Conservation (phyloP, 495 filamentous ascomycete species). For the Aspergillus indologenus region DNA sequence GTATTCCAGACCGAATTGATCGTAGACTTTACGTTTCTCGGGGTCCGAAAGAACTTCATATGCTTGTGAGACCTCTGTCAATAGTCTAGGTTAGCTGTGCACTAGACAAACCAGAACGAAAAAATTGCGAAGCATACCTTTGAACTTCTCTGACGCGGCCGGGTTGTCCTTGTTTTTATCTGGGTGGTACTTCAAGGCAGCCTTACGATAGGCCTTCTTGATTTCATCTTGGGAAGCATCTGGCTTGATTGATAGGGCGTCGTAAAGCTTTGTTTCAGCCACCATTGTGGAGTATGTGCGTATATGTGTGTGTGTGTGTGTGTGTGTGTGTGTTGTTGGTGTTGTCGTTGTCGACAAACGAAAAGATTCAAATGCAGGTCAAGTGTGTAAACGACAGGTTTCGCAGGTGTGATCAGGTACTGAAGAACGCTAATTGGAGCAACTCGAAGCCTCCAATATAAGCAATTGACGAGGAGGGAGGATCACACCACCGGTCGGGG, state of each 20-base stretch:
- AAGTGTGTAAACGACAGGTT: background rate
- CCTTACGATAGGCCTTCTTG: conserved; percentile 95
- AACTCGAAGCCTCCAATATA: conserved; percentile 9
- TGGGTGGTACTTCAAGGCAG: conserved; percentile 88
- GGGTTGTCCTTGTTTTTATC: conserved; percentile 97
- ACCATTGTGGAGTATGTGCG: conserved; percentile 57
- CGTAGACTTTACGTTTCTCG: conserved; percentile 94
- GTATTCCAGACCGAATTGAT: conserved; percentile 92
- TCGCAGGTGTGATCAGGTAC: background rate
- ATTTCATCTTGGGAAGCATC: conserved; percentile 87
- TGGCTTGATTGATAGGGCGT: conserved; percentile 70
- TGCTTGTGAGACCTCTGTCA: conserved; percentile 79
- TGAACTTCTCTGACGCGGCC: conserved; percentile 81
- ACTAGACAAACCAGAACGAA: background rate
- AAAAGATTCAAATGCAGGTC: background rate
- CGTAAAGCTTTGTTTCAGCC: conserved; percentile 83
- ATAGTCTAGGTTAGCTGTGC: conserved; percentile 16
- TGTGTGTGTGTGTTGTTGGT: no score
- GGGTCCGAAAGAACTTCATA: conserved; percentile 98
- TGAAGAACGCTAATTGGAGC: conserved; percentile 9
- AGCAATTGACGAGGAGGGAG: conserved; percentile 7
- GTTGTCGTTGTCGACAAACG: no score
- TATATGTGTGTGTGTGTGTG: no score
- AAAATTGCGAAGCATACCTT: conserved; percentile 50
- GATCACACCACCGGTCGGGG: conserved; percentile 8